A percentile compares a stretch with the other conserved stretches of the same genome.
Evolutionary conservation across 352 stramenopile species (phyloP).

Genomic region (Globisporangium spinosum): DNA sequence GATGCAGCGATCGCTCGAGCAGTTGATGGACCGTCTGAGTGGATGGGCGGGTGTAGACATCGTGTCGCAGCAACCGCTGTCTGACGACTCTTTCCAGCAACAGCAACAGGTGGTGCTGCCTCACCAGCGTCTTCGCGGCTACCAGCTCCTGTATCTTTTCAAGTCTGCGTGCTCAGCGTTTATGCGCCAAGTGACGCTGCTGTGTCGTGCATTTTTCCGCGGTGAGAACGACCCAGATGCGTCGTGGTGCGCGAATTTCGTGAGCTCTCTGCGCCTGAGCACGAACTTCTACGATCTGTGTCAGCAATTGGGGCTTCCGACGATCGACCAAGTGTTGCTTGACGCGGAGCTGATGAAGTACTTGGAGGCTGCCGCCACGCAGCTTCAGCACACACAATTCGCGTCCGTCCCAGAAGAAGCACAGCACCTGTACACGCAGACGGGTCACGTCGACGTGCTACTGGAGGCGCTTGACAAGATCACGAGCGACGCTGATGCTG

Average conservation of each 20-base stretch:
- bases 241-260: conserved; percentile 75
- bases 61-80: conserved; percentile 18
- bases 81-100: conserved; percentile 5
- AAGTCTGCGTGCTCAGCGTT: conserved; percentile 69
- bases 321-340: conserved; percentile 47
- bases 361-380: conserved; percentile 43
- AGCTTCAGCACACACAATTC: conserved; percentile 44
- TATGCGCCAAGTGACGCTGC: conserved; percentile 74
- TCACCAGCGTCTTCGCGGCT: conserved; percentile 36
- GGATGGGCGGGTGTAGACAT: conserved; percentile 38
- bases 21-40: conserved; percentile 50
- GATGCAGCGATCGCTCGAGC: conserved; percentile 46
- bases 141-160: conserved; percentile 64
- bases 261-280: conserved; percentile 65
- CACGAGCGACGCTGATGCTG: conserved; percentile 4
- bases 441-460: conserved; percentile 43
- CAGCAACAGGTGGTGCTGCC: conserved; percentile 15
- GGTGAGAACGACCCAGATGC: conserved; percentile 74
- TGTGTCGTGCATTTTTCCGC: conserved; percentile 74
- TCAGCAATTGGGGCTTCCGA: conserved; percentile 67
- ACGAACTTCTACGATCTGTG: conserved; percentile 76
- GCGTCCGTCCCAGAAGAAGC: conserved; percentile 44
- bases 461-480: conserved; percentile 36
- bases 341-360: conserved; percentile 53
- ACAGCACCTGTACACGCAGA: conserved; percentile 52